Base-by-base conservation (phyloP, 306 rosid genomes). In the Cicer bijugum region DNA sequence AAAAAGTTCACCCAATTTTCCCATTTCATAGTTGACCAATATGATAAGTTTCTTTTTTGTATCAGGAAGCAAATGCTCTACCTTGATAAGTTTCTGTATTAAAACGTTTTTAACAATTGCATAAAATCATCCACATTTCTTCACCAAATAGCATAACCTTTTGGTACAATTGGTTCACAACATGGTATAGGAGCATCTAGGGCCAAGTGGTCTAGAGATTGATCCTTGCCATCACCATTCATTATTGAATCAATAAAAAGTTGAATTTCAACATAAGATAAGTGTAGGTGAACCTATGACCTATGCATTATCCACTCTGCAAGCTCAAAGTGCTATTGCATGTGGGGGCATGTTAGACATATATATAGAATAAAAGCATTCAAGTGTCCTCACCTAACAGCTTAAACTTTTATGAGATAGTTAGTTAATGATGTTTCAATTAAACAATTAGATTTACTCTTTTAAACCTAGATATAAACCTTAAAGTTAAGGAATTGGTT, bases 31-130 rank as follows among this genome's bases (percentile, higher is more conserved):
- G 60, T 74, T 47, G 71, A 62, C 17, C 12, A 38, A 46, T 17
- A 58, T 20, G 16, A 73, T 55, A 63, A 40, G 40, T 79, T 48
- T 47, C 38, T 33, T 55, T 64, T 45, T 47, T 39, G 50, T 19
- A 69, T 53, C 17, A 74, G 37, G 65, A 75, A 58, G 42, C 61
- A 78, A 42, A 64, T 50, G 50, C 42, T 48, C 67, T 16, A 12
- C 57, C 3, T 23, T 23, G 33, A 23, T 23, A 23, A 80, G 33
- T 53, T 46, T 63, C 39, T 53, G 28, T 47, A 51, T 28, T 61
- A 51, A 61, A 60, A 52, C 7, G 19, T 69, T 55, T 46, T 63
- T 44, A 56, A 37, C 15, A 60, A 38, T 60, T 59, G 66, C 19
- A 61, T 35, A 37, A 61, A 60, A 61, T 12, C 67, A 37, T 61